phyloP scores from a whole-genome alignment of 768 basidiomycete species.

The Agaricus blazei region DNA sequence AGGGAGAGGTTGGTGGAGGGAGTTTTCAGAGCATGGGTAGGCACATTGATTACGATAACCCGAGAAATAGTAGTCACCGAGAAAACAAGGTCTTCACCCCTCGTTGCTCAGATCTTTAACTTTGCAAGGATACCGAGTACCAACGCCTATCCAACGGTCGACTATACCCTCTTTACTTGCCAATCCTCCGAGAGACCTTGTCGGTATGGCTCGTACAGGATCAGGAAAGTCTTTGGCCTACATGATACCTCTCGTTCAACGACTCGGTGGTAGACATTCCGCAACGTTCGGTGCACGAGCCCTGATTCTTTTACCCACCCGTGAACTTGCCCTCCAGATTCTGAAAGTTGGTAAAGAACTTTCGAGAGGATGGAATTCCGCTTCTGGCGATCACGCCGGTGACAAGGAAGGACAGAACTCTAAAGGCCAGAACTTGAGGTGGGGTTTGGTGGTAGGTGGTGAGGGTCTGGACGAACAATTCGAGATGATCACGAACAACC shows the following conservation, averaged over 20 bases:
- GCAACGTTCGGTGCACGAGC: conserved; percentile 80
- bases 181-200: conserved; percentile 85
- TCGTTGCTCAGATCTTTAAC: conserved; percentile 79
- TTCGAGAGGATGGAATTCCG: conserved; percentile 70
- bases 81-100: conserved; percentile 68
- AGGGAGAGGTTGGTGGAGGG: conserved; percentile 84
- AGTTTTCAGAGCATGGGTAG: conserved; percentile 96
- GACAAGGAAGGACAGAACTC: conserved; percentile 57
- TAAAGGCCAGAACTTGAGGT: conserved; percentile 64
- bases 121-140: conserved; percentile 89
- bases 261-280: conserved; percentile 77
- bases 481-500: conserved; percentile 89
- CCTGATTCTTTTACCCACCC: conserved; percentile 84
- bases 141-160: conserved; percentile 93
- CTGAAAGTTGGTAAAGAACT: conserved; percentile 93
- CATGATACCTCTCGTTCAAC: conserved; percentile 85
- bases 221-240: conserved; percentile 98
- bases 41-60: conserved; percentile 19
- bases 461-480: conserved; percentile 96
- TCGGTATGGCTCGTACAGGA: conserved; percentile 98
- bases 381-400: conserved; percentile 66
- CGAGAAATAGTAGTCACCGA: background rate
- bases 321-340: conserved; percentile 92
- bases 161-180: conserved; percentile 82
- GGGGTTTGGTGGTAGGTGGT: conserved; percentile 95